Evolutionary conservation across 1,284 basidiomycete species (phyloP).

Genomic region (Trametes polyzona): DNA sequence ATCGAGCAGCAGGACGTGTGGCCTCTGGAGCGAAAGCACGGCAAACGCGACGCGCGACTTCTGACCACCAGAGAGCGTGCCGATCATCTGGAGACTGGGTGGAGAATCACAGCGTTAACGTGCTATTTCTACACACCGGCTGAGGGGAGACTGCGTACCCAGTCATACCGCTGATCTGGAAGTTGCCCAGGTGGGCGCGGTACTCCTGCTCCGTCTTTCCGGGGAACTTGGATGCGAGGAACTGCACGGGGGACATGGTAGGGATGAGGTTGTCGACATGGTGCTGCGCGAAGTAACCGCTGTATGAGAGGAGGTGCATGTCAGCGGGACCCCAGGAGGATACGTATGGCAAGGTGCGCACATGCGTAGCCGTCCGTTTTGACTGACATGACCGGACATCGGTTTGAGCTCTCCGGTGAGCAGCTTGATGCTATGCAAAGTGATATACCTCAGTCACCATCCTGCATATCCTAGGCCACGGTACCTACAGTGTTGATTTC

Average conservation of each 20-base stretch:
- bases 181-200: constrained; percentile 92
- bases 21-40: constrained; percentile 84
- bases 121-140: background rate
- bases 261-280: constrained; percentile 94
- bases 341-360: constrained; percentile 41
- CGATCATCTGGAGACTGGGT: constrained; percentile 77
- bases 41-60: constrained; percentile 97
- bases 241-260: constrained; percentile 87
- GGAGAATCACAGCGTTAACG: background rate
- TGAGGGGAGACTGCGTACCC: constrained; percentile 53
- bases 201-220: constrained; percentile 98
- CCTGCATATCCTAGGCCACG: background rate
- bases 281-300: constrained; percentile 96
- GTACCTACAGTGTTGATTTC: constrained; percentile 74
- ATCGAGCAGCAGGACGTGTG: constrained; percentile 89
- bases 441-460: background rate
- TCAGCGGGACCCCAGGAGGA: background rate
- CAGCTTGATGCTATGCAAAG: constrained; percentile 82
- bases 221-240: constrained; percentile 90
- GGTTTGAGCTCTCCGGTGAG: constrained; percentile 91
- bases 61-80: constrained; percentile 93
- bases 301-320: constrained; percentile 32
- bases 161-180: constrained; percentile 97
- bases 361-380: constrained; percentile 92
- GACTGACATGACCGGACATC: constrained; percentile 79